A percentile compares a stretch with the other conserved stretches of the same genome.
These are phyloP conservation scores for Xerocomellus intermedius DNA, from an alignment of 768 basidiomycete genomes.

Conservation along the genomic window DNA sequence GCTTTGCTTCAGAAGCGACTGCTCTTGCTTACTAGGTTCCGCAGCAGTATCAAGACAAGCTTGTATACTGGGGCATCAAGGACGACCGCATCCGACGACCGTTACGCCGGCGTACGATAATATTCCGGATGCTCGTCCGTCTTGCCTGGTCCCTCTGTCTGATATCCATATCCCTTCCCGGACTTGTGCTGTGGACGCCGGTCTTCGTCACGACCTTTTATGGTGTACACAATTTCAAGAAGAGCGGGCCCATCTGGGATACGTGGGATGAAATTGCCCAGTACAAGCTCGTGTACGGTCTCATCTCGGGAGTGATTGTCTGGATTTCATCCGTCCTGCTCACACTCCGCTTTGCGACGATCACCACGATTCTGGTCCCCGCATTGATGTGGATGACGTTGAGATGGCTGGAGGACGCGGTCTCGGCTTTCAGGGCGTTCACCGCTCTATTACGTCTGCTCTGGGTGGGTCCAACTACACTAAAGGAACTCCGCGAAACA, in stretches of 20 bases:
- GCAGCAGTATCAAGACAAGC: conserved; percentile 73
- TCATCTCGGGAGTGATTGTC: conserved; percentile 68
- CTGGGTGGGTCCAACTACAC: conserved; percentile 53
- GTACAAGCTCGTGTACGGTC: conserved; percentile 82
- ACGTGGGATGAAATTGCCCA: conserved; percentile 91
- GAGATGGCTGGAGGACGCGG: conserved; percentile 84
- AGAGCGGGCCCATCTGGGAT: conserved; percentile 78
- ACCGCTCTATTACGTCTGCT: conserved; percentile 60
- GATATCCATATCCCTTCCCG: conserved; percentile 65
- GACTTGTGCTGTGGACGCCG: conserved; percentile 80
- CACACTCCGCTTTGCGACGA: conserved; percentile 58
- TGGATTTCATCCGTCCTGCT: conserved; percentile 54
- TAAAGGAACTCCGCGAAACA: conserved; percentile 51
- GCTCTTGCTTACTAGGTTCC: neutral
- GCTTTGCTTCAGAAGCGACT: neutral
- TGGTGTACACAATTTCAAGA: conserved; percentile 74
- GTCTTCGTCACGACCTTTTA: conserved; percentile 69
- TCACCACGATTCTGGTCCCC: conserved; percentile 64
- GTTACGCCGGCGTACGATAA: conserved; percentile 50
- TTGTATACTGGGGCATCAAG: conserved; percentile 68
- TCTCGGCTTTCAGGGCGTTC: conserved; percentile 77
- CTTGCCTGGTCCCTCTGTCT: conserved; percentile 62
- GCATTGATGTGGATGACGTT: conserved; percentile 86
- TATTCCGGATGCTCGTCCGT: conserved; percentile 65
- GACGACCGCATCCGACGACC: conserved; percentile 81